Conservation (phyloP, 176 grass and related monocot genomes). For the Saccharum spontaneum region DNA sequence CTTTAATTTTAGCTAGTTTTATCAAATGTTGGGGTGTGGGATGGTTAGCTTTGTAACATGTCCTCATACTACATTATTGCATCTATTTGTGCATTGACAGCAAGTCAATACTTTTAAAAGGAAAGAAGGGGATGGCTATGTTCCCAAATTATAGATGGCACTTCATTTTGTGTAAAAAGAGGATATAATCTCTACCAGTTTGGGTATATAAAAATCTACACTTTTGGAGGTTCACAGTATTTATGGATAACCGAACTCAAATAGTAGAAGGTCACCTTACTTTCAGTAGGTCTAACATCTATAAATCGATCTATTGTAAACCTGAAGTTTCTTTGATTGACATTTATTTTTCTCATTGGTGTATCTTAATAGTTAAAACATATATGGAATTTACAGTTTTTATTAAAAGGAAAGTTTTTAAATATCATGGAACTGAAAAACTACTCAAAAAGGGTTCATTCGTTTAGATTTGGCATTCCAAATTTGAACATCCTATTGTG, state of each 20-base stretch:
- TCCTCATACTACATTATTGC: background rate
- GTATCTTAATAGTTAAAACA: background rate
- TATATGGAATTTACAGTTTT: background rate
- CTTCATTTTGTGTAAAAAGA: background rate
- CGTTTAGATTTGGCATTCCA: background rate
- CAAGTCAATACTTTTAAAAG: background rate
- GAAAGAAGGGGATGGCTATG: background rate
- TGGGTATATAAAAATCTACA: background rate
- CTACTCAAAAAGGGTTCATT: constrained; percentile 13
- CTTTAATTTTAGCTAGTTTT: background rate
- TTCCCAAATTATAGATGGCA: background rate
- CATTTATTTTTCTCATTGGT: background rate
- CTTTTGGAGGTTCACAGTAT: background rate
- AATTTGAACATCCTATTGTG: background rate
- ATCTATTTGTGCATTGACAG: background rate
- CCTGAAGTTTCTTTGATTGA: background rate
- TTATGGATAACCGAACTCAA: background rate
- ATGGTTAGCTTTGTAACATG: constrained; percentile 7
- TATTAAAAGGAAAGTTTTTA: background rate
- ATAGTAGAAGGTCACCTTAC: background rate
- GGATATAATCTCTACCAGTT: background rate
- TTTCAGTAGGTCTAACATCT: background rate
- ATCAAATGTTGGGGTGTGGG: background rate
- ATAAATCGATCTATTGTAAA: background rate
- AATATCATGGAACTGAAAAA: background rate